These are phyloP conservation scores for Euphorbia pulcherrima DNA, from an alignment of 345 rosid genomes.

Conservation along the genomic window DNA sequence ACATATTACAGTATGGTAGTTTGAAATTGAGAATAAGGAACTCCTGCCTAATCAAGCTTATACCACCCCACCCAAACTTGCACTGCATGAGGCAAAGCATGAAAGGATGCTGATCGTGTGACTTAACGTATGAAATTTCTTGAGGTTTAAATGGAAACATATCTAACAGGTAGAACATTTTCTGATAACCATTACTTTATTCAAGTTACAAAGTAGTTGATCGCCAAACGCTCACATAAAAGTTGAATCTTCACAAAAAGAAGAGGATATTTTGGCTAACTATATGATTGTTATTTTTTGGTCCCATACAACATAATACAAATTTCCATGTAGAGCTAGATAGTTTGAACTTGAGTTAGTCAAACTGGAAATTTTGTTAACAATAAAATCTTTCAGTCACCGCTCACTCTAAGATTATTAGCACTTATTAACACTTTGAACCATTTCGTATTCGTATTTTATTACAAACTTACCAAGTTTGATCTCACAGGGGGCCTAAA, in stretches of 20 bases:
- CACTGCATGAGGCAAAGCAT: not conserved
- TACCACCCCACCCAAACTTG: not conserved
- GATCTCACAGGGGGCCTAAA: conserved; percentile 66
- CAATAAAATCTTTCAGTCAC: not conserved
- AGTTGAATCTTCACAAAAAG: too few relatives aligned
- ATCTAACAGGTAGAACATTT: not conserved
- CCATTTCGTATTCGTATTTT: conserved; percentile 6
- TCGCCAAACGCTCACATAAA: too few relatives aligned
- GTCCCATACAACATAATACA: not conserved
- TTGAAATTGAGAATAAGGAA: not conserved
- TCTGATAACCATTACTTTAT: too few relatives aligned
- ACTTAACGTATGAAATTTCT: not conserved
- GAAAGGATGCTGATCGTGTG: not conserved
- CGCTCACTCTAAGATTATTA: not conserved
- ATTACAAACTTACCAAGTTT: conserved; percentile 55
- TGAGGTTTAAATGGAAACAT: not conserved
- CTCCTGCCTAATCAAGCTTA: not conserved
- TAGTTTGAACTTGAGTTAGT: not conserved
- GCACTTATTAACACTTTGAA: not conserved
- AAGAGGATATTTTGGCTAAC: not conserved
- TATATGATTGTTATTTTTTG: not conserved
- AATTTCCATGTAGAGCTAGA: not conserved
- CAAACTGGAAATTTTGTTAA: too few relatives aligned
- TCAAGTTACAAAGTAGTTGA: not conserved
- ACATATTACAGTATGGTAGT: not conserved